A percentile compares a stretch with the other conserved stretches of the same genome.
phyloP scores from a whole-genome alignment of 306 rosid species.

The Cicer chorassanicum region DNA sequence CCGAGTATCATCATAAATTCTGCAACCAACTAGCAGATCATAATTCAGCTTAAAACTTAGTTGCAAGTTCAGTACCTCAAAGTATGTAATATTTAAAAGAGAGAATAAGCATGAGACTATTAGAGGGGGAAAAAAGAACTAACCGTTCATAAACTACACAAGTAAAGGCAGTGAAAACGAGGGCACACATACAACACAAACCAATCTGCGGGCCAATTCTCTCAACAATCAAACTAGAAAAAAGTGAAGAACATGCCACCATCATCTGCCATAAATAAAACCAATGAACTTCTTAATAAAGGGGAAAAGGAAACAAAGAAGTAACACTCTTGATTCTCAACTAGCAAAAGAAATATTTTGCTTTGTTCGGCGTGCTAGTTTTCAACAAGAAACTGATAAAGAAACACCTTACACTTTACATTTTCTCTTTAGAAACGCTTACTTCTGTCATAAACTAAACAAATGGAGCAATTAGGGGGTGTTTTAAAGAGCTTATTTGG shows the following conservation, averaged over 20 bases:
- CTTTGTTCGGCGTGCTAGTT: neutral
- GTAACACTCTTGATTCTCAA: neutral
- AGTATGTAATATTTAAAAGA: slow-evolving; percentile 20
- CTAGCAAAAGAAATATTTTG: slow-evolving; percentile 23
- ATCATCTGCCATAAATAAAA: slow-evolving; percentile 62
- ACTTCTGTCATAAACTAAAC: slow-evolving; percentile 16
- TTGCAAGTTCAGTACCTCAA: slow-evolving; percentile 32
- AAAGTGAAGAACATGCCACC: slow-evolving; percentile 66
- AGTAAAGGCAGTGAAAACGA: slow-evolving; percentile 52
- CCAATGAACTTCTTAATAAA: slow-evolving; percentile 22
- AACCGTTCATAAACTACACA: slow-evolving; percentile 60
- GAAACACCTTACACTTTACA: slow-evolving; percentile 3
- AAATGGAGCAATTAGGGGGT: neutral
- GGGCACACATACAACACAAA: slow-evolving; percentile 52
- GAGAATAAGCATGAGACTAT: slow-evolving; percentile 2
- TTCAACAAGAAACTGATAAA: neutral
- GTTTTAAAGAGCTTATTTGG: neutral
- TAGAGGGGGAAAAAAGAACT: neutral
- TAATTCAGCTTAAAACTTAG: slow-evolving; percentile 47
- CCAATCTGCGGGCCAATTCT: slow-evolving; percentile 62
- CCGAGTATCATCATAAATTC: slow-evolving; percentile 59
- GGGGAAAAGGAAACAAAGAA: neutral
- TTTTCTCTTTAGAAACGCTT: neutral
- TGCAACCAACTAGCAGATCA: slow-evolving; percentile 58
- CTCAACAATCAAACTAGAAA: slow-evolving; percentile 63